Evolutionary conservation across 345 rosid genomes (phyloP), one percentile per base, ranked within the genome.

Genomic region (Ceriops tagal): DNA sequence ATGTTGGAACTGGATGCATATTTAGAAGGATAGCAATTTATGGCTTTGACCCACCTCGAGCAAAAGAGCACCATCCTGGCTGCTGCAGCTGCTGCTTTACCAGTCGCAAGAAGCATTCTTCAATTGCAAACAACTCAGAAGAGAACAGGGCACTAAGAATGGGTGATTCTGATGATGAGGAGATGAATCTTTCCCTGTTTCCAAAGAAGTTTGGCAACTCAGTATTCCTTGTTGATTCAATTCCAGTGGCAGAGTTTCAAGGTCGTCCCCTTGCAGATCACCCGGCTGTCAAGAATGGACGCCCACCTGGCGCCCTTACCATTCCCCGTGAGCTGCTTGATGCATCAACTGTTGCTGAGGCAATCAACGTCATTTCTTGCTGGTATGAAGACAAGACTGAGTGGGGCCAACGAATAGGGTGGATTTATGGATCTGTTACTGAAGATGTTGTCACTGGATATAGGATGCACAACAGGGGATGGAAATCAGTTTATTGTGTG

Each of bases 301-400:
- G 97, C 11, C 89, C 87, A 2, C 98, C 98, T 0, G 98, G 98
- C 21, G 97, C 96, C 32, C 98, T 93, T 35, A 88, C 97, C 34
- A 81, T 88, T 34, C 95, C 97, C 1, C 85, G 97, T 53, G 96
- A 89, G 55, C 96, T 88, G 77, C 97, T 93, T 5, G 98, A 92
- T 71, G 98, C 98, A 1, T 77, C 97, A 9, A 89, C 97, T 0
- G 97, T 93, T 77, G 96, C 98, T 0, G 98, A 93, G 85, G 97
- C 98, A 43, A 92, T 93, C 58, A 91, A 92, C 66, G 98, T 93
- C 60, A 92, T 93, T 73, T 93, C 98, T 32, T 93, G 98, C 80
- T 93, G 98, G 98, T 93, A 93, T 34, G 97, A 93, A 79, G 98
- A 93, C 71, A 93, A 93, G 83, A 93, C 98, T 2, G 97, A 92